Evolutionary conservation across 257 asterid species (phyloP).

Genomic region (Mentha longifolia): DNA sequence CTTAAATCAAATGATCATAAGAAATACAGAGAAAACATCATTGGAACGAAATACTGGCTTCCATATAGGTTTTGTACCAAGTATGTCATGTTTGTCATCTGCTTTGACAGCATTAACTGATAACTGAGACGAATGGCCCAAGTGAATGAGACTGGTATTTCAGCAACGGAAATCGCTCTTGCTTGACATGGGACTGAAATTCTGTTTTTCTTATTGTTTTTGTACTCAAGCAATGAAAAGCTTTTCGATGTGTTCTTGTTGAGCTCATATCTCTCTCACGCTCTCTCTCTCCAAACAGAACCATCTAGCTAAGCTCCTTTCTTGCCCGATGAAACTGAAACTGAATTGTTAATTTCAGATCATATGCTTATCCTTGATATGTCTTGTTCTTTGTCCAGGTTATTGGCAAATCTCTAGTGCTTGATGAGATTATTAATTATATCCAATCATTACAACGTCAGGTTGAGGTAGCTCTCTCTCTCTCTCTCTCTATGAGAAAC

Average conservation of each 20-base stretch:
- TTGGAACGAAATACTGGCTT: not conserved
- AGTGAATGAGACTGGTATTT: constrained; percentile 4
- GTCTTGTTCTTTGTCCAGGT: constrained; percentile 49
- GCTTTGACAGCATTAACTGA: not conserved
- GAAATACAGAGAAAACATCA: not conserved
- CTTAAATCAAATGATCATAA: not conserved
- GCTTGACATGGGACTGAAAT: constrained; percentile 1
- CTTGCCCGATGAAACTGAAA: not conserved
- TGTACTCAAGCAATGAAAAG: not conserved
- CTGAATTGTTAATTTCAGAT: not conserved
- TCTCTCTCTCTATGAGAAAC: not conserved
- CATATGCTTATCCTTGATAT: not conserved
- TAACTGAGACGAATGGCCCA: not conserved
- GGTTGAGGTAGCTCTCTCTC: constrained; percentile 64
- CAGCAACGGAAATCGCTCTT: not conserved
- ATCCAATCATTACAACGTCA: constrained; percentile 85
- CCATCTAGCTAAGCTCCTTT: not conserved
- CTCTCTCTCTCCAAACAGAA: not conserved
- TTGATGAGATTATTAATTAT: constrained; percentile 88
- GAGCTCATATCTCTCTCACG: too few species aligned
- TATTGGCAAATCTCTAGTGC: constrained; percentile 83
- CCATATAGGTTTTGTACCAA: not conserved
- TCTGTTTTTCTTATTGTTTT: not conserved
- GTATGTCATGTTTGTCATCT: not conserved
- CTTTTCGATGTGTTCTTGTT: not conserved